Percentiles rank a stretch among this genome's conserved stretches.
Conservation (phyloP, 805 yeast genomes). For the Kodamaea leandrae region DNA sequence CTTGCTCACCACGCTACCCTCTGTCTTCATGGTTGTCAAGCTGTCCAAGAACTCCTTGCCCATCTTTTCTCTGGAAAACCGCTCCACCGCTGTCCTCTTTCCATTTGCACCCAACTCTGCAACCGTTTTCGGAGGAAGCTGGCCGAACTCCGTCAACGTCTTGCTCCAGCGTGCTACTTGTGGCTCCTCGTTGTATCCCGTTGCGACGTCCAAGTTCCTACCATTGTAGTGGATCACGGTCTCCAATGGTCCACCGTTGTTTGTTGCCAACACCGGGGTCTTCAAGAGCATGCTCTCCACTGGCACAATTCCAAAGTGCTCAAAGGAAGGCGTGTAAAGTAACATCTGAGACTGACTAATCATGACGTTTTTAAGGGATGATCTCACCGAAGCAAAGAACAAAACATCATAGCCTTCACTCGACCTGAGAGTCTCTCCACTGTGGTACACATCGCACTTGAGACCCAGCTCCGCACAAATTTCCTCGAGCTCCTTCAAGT, state of each 20-base stretch:
- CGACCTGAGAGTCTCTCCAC: not conserved
- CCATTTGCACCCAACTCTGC: slow-evolving; percentile 36
- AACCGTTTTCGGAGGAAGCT: slow-evolving; percentile 19
- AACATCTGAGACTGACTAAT: slow-evolving; percentile 57
- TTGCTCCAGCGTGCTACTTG: slow-evolving; percentile 54
- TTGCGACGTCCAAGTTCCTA: slow-evolving; percentile 36
- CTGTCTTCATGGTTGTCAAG: slow-evolving; percentile 5
- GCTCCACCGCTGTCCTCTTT: slow-evolving; percentile 30
- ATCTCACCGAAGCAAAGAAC: slow-evolving; percentile 78
- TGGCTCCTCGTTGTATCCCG: slow-evolving; percentile 61
- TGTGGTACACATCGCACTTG: slow-evolving; percentile 3
- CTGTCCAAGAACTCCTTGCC: slow-evolving; percentile 28
- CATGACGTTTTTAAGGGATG: slow-evolving; percentile 61
- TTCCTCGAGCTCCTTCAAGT: slow-evolving; percentile 56
- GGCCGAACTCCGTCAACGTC: slow-evolving; percentile 41
- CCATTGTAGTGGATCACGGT: slow-evolving; percentile 47
- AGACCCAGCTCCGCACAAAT: slow-evolving; percentile 48
- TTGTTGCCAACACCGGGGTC: slow-evolving; percentile 80
- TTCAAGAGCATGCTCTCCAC: slow-evolving; percentile 87
- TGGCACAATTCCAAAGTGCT: slow-evolving; percentile 98
- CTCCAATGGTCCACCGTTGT: slow-evolving; percentile 92
- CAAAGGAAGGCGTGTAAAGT: slow-evolving; percentile 85
- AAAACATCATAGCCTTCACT: slow-evolving; percentile 43
- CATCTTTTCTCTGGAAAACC: slow-evolving; percentile 49
- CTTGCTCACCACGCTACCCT: slow-evolving; percentile 4